These are phyloP conservation scores for Globisporangium solare DNA, from an alignment of 352 stramenopile genomes.

Conservation along the genomic window DNA sequence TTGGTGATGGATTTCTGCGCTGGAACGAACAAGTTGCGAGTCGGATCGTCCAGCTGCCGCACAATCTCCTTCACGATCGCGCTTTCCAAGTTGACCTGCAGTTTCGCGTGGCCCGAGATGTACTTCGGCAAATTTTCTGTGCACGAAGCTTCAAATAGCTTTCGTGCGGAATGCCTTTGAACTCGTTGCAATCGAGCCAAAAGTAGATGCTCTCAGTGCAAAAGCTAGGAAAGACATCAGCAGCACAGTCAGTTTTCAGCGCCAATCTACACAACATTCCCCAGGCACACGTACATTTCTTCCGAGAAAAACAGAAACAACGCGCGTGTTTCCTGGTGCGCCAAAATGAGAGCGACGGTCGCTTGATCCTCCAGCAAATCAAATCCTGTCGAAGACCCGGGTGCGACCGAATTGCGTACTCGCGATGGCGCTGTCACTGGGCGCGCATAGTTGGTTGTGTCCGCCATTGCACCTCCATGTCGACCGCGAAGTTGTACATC, in stretches of 20 bases:
- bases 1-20: slow-evolving; percentile 67
- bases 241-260: neutral
- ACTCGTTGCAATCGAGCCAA: slow-evolving; percentile 81
- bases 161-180: slow-evolving; percentile 68
- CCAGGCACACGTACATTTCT: slow-evolving; percentile 53
- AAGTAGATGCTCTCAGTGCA: slow-evolving; percentile 83
- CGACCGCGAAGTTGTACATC: slow-evolving; percentile 1
- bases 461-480: neutral
- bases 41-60: slow-evolving; percentile 46
- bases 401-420: neutral
- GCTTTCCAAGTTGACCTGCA: slow-evolving; percentile 72
- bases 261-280: neutral
- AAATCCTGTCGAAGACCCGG: neutral
- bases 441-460: neutral
- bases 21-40: slow-evolving; percentile 49
- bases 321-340: slow-evolving; percentile 53
- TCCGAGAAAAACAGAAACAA: slow-evolving; percentile 73
- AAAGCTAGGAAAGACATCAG: slow-evolving; percentile 32
- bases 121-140: slow-evolving; percentile 80
- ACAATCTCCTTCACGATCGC: slow-evolving; percentile 51
- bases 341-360: slow-evolving; percentile 53
- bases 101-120: slow-evolving; percentile 52
- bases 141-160: slow-evolving; percentile 71
- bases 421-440: slow-evolving; percentile 6
- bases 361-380: slow-evolving; percentile 35